A percentile compares a stretch with the other conserved stretches of the same genome.
phyloP scores from a whole-genome alignment of 345 rosid genomes.

The Hibiscus syriacus region DNA sequence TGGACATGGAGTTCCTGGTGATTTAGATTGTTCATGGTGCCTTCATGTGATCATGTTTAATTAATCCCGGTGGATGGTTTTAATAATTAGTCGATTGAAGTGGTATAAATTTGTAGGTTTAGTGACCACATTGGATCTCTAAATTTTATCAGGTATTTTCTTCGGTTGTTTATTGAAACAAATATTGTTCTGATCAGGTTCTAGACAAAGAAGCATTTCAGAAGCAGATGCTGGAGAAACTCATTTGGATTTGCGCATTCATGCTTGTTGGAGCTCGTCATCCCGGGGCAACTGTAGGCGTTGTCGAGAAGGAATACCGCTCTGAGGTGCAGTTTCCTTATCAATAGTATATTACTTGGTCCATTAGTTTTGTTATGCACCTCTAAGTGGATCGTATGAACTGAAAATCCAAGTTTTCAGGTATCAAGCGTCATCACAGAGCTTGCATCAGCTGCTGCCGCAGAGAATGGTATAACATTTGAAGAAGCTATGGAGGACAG shows the following conservation, averaged over 20 bases:
- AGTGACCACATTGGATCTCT: background rate
- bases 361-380: background rate
- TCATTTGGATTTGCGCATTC: conserved; percentile 91
- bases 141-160: background rate
- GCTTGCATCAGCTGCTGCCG: conserved; percentile 76
- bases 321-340: conserved; percentile 44
- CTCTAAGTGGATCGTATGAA: background rate
- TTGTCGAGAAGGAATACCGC: conserved; percentile 71
- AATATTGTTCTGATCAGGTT: conserved; percentile 33
- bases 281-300: conserved; percentile 87
- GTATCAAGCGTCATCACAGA: conserved; percentile 71
- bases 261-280: conserved; percentile 99
- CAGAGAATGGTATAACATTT: conserved; percentile 57
- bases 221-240: conserved; percentile 93
- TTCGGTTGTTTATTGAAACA: background rate
- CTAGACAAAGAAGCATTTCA: conserved; percentile 87
- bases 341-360: background rate
- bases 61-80: no score
- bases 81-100: background rate
- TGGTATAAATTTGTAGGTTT: background rate
- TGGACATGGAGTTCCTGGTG: background rate
- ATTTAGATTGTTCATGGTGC: background rate
- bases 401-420: conserved; percentile 30
- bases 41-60: background rate
- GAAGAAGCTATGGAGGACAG: conserved; percentile 79